Evolutionary conservation across 441 rosid species (phyloP).

Genomic region (Pelargonium citronellum): DNA sequence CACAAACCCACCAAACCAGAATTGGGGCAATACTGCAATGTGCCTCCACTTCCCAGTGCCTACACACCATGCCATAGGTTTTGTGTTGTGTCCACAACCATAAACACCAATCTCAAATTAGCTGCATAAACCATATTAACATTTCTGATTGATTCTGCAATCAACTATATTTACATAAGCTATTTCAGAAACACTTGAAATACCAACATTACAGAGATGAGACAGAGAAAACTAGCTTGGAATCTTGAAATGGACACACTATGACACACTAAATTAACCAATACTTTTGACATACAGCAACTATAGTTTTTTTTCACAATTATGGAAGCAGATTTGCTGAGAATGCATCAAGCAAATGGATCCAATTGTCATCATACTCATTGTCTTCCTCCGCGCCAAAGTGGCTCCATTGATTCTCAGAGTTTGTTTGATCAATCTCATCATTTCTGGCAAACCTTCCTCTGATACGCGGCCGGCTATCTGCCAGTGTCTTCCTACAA

Average conservation of each 20-base stretch:
- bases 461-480: conserved; percentile 86
- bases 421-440: conserved; percentile 43
- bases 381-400: conserved; percentile 44
- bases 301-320: background rate
- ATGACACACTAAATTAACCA: background rate
- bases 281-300: background rate
- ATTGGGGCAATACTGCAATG: too few relatives aligned
- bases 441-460: conserved; percentile 87
- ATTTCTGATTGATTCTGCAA: background rate
- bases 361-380: conserved; percentile 64
- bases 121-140: background rate
- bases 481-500: conserved; percentile 91
- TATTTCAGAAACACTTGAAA: too few relatives aligned
- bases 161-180: background rate
- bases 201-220: too few relatives aligned
- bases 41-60: too few relatives aligned
- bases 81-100: too few relatives aligned
- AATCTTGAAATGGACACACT: background rate
- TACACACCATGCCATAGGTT: too few relatives aligned
- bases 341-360: conserved; percentile 55
- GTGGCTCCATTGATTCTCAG: conserved; percentile 42
- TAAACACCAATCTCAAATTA: background rate
- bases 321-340: conserved; percentile 42
- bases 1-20: background rate
- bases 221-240: background rate